A percentile compares a stretch with the other conserved stretches of the same genome.
Conservation (phyloP, 1,284 basidiomycete species). For the Irpex sp. region DNA sequence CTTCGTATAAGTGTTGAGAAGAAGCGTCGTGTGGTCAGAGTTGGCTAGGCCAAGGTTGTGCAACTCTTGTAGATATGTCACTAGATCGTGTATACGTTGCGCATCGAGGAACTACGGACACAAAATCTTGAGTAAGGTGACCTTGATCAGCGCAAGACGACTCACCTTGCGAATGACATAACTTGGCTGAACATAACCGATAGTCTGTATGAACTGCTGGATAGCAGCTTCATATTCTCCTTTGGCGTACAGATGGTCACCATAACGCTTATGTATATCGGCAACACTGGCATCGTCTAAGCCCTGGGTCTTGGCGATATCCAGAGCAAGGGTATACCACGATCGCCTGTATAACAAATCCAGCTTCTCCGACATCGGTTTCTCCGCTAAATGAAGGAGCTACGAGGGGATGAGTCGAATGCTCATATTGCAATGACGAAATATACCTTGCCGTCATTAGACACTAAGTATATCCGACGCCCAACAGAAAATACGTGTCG, state of each 20-base stretch:
- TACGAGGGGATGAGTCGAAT: constrained; percentile 26
- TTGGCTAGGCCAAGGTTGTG: constrained; percentile 90
- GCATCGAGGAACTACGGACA: constrained; percentile 87
- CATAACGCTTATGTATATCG: constrained; percentile 87
- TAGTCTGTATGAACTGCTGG: constrained; percentile 88
- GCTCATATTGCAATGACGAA: neutral
- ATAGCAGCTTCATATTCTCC: constrained; percentile 93
- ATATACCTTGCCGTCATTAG: constrained; percentile 71
- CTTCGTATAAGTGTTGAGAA: constrained; percentile 96
- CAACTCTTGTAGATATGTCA: constrained; percentile 93
- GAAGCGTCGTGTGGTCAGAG: constrained; percentile 93
- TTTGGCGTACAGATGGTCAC: constrained; percentile 89
- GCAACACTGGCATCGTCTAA: constrained; percentile 73
- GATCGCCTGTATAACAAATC: constrained; percentile 79
- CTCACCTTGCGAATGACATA: constrained; percentile 93
- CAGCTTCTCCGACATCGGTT: constrained; percentile 76
- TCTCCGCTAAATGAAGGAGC: constrained; percentile 75
- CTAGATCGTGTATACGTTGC: constrained; percentile 92
- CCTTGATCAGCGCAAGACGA: neutral
- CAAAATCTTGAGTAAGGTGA: neutral
- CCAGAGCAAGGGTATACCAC: constrained; percentile 72
- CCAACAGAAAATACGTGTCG: constrained; percentile 78
- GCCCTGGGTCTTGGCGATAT: constrained; percentile 74
- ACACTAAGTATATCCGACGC: constrained; percentile 74
- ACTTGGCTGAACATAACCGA: constrained; percentile 88